A percentile compares a stretch with the other conserved stretches of the same genome.
Evolutionary conservation across 768 basidiomycete genomes (phyloP).

Genomic region (Tylopilus sp.): DNA sequence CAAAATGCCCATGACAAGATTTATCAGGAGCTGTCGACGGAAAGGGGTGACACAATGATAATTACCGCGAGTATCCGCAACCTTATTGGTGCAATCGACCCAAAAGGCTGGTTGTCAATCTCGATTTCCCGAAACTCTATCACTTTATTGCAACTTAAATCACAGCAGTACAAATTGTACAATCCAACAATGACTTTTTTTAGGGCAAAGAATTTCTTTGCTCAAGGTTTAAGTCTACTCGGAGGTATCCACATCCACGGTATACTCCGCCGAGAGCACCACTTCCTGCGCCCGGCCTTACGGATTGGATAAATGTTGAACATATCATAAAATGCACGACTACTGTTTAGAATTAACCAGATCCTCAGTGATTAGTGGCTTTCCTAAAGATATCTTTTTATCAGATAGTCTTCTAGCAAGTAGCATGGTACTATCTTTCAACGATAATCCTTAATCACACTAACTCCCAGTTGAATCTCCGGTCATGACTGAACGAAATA

Average conservation of each 20-base stretch:
- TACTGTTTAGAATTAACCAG: constrained; percentile 7
- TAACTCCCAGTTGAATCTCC: constrained; percentile 30
- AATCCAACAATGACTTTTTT: background rate
- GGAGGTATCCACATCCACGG: constrained; percentile 2
- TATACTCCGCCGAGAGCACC: constrained; percentile 7
- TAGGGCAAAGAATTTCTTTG: background rate
- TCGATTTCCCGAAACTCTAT: constrained; percentile 49
- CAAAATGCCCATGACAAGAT: constrained; percentile 15
- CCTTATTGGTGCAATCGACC: constrained; percentile 38
- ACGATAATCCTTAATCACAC: constrained; percentile 32
- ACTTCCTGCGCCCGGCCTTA: constrained; percentile 16
- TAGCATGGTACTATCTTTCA: too few relatives aligned
- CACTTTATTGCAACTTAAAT: constrained; percentile 53
- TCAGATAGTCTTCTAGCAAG: constrained; percentile 16
- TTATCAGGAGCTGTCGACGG: constrained; percentile 27
- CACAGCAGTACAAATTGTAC: constrained; percentile 10
- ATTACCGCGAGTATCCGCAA: constrained; percentile 28
- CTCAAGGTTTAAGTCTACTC: background rate
- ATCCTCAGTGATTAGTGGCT: too few relatives aligned
- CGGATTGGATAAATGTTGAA: constrained; percentile 21
- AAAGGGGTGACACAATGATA: constrained; percentile 22
- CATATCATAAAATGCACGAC: constrained; percentile 17
- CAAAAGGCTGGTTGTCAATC: constrained; percentile 42
- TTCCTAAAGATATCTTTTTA: too few relatives aligned
- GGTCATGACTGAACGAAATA: constrained; percentile 20